phyloP scores from a whole-genome alignment of 106 monocot species.

The Allium sativum region DNA sequence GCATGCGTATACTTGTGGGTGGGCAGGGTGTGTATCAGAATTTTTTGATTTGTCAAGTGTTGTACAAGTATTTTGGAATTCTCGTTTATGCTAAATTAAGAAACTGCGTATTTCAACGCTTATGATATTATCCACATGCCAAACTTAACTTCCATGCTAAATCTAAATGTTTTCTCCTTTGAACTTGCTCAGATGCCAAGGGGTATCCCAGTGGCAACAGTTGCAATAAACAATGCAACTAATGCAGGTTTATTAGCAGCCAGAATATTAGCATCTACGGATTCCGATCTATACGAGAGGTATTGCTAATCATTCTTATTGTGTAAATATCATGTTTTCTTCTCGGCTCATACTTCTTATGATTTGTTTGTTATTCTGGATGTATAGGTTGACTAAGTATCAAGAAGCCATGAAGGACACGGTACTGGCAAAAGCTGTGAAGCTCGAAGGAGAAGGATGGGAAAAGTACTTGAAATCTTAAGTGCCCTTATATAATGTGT shows the following conservation, averaged over 20 bases:
- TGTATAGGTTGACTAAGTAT: conserved; percentile 48
- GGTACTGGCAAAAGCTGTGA: conserved; percentile 66
- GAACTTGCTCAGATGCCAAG: conserved; percentile 65
- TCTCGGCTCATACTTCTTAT: not conserved
- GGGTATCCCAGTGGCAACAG: conserved; percentile 89
- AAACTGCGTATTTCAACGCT: not conserved
- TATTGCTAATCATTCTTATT: conserved; percentile 7
- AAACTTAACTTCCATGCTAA: not conserved
- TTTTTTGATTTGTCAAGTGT: no score
- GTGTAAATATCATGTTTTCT: not conserved
- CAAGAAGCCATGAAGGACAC: conserved; percentile 62
- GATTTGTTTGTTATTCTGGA: not conserved
- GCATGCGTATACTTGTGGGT: no score
- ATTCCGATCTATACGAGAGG: conserved; percentile 64
- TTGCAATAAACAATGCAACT: conserved; percentile 80
- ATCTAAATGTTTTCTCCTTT: conserved; percentile 1
- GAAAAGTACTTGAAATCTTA: conserved; percentile 49
- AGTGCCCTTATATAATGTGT: conserved; percentile 2
- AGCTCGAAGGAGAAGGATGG: conserved; percentile 76
- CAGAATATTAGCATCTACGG: conserved; percentile 49
- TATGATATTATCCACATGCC: not conserved
- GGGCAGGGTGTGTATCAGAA: no score
- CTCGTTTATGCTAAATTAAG: not conserved
- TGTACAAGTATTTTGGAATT: no score
- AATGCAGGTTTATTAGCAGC: conserved; percentile 83